phyloP scores from a whole-genome alignment of 768 basidiomycete genomes.

The Pleurotus pulmonarius region DNA sequence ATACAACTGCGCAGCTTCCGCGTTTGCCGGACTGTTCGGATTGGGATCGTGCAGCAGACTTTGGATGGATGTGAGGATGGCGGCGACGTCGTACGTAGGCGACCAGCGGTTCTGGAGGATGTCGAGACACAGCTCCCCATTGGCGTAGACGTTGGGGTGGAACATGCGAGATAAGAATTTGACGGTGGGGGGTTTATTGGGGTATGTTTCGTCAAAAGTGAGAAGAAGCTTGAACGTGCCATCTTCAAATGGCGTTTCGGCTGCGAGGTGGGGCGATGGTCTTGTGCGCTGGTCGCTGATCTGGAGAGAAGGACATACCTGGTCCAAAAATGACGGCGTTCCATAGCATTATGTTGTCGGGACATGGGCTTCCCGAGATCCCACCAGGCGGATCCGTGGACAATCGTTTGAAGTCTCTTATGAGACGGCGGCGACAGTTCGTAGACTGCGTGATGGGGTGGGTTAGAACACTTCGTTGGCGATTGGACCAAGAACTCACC shows the following conservation, averaged over 20 bases:
- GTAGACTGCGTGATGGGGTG: conserved; percentile 67
- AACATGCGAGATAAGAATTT: conserved; percentile 98
- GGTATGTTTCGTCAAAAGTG: conserved; percentile 96
- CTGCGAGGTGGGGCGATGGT: conserved; percentile 34
- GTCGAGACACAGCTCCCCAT: conserved; percentile 96
- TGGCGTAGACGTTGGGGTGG: conserved; percentile 98
- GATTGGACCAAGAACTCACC: neutral
- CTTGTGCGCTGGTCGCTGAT: conserved; percentile 5
- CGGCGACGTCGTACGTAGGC: conserved; percentile 98
- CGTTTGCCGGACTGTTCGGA: conserved; percentile 97
- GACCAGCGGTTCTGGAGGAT: conserved; percentile 99
- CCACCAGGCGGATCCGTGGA: conserved; percentile 94
- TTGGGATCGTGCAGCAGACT: conserved; percentile 96
- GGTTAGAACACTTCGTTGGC: neutral
- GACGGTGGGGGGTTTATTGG: conserved; percentile 96
- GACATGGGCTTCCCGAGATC: conserved; percentile 94
- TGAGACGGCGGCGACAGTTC: conserved; percentile 90
- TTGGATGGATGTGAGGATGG: conserved; percentile 96
- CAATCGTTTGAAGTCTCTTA: conserved; percentile 96
- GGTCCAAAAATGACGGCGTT: conserved; percentile 99
- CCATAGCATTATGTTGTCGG: conserved; percentile 99
- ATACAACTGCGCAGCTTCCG: conserved; percentile 95
- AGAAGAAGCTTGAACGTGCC: conserved; percentile 97
- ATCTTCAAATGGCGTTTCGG: conserved; percentile 98
- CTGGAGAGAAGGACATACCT: conserved; percentile 47